Percentiles rank a stretch among this genome's conserved stretches.
Evolutionary conservation across 2,329 filamentous ascomycete genomes (phyloP).

Genomic region (Macrophomina phaseolina): DNA sequence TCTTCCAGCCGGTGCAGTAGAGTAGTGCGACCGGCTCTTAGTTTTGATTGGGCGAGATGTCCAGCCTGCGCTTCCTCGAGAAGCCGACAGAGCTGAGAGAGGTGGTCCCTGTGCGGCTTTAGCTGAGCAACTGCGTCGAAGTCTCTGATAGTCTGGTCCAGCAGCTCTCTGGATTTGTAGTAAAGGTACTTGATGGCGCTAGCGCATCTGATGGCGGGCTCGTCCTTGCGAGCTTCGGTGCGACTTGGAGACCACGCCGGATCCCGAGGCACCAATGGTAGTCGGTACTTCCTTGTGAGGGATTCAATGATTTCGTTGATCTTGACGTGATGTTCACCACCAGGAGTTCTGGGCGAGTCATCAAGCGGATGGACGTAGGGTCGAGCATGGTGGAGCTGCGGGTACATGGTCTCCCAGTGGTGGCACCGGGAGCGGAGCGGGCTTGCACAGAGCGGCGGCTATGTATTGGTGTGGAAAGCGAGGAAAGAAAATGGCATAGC

Average conservation of each 20-base stretch:
- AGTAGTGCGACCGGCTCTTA: background rate
- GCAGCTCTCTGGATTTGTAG: slow-evolving; percentile 27
- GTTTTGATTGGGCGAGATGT: background rate
- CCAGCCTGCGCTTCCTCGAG: slow-evolving; percentile 28
- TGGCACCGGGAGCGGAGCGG: background rate
- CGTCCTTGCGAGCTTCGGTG: slow-evolving; percentile 9
- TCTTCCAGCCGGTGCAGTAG: background rate
- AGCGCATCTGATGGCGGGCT: slow-evolving; percentile 30
- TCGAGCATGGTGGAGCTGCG: background rate
- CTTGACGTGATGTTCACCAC: background rate
- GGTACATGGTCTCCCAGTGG: background rate
- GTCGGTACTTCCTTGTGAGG: background rate
- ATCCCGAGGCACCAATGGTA: slow-evolving; percentile 24
- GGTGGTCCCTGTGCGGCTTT: slow-evolving; percentile 15
- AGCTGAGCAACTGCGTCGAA: slow-evolving; percentile 32
- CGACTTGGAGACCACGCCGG: slow-evolving; percentile 35
- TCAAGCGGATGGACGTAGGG: background rate
- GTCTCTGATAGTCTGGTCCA: slow-evolving; percentile 31
- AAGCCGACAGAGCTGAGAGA: slow-evolving; percentile 30
- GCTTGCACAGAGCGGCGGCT: background rate
- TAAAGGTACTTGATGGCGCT: slow-evolving; percentile 33
- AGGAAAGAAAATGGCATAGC: background rate
- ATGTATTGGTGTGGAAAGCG: background rate
- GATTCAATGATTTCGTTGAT: slow-evolving; percentile 20
- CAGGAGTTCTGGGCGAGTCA: background rate